Conservation (phyloP, 2,329 filamentous ascomycete genomes). For the Fusarium sp. region DNA sequence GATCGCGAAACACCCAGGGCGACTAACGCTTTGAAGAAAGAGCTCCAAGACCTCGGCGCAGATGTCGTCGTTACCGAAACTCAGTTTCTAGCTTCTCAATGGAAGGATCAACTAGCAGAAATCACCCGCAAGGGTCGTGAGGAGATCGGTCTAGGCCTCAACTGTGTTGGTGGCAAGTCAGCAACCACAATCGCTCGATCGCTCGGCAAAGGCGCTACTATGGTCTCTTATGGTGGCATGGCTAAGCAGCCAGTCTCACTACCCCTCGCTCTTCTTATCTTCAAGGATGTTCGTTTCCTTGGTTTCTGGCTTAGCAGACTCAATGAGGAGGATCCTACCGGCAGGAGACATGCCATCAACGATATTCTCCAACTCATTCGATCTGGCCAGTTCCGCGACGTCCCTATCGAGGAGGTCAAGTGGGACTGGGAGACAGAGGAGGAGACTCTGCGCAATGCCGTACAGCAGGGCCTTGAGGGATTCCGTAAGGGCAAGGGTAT, state of each 20-base stretch:
- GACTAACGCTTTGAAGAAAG: slow-evolving; percentile 66
- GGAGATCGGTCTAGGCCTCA: slow-evolving; percentile 79
- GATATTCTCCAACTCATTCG: slow-evolving; percentile 83
- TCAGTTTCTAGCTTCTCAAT: slow-evolving; percentile 65
- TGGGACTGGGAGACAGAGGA: slow-evolving; percentile 87
- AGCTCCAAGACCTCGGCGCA: slow-evolving; percentile 64
- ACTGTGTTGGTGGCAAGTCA: slow-evolving; percentile 92
- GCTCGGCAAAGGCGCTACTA: slow-evolving; percentile 72
- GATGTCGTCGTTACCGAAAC: slow-evolving; percentile 65
- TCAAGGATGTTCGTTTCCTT: slow-evolving; percentile 87
- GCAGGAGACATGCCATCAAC: slow-evolving; percentile 82
- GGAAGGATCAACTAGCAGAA: slow-evolving; percentile 67
- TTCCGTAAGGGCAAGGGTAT: slow-evolving; percentile 90
- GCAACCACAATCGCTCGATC: slow-evolving; percentile 81
- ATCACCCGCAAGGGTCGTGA: slow-evolving; percentile 78
- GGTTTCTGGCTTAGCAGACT: slow-evolving; percentile 97
- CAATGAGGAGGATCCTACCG: slow-evolving; percentile 77
- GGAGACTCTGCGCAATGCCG: slow-evolving; percentile 73
- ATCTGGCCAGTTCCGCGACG: slow-evolving; percentile 81
- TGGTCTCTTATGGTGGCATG: slow-evolving; percentile 98
- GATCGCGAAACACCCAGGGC: slow-evolving; percentile 71
- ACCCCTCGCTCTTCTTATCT: slow-evolving; percentile 88
- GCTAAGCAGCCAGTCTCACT: slow-evolving; percentile 83
- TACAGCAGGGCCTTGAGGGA: slow-evolving; percentile 84
- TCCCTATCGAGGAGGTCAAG: slow-evolving; percentile 80